Evolutionary conservation across 139 green algal genomes (phyloP).

Genomic region (Nannochloris sp.): DNA sequence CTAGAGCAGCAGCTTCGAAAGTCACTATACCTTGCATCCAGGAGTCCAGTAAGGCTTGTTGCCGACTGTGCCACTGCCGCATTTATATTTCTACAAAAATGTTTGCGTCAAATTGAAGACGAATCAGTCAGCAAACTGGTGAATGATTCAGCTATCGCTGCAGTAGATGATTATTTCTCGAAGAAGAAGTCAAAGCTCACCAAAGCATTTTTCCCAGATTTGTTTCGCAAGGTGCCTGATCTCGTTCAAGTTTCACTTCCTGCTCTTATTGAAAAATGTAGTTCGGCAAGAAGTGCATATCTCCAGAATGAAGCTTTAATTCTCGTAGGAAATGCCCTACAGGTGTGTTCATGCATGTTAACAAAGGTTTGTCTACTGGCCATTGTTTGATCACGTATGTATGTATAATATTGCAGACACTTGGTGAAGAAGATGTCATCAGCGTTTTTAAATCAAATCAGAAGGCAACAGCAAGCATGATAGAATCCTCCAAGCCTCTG

Average conservation of each 20-base stretch:
- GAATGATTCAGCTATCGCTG: slow-evolving; percentile 11
- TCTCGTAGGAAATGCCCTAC: slow-evolving; percentile 19
- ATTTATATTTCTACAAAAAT: slow-evolving; percentile 28
- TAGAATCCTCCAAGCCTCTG: neutral
- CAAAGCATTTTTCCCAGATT: slow-evolving; percentile 16
- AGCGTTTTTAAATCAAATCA: neutral
- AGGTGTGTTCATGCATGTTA: neutral
- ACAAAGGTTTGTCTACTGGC: no score
- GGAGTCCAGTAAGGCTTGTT: slow-evolving; percentile 24
- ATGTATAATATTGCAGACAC: neutral
- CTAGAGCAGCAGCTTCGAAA: slow-evolving; percentile 15
- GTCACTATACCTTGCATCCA: slow-evolving; percentile 45
- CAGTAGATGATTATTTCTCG: slow-evolving; percentile 34
- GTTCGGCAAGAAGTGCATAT: slow-evolving; percentile 23
- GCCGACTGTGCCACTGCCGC: slow-evolving; percentile 10
- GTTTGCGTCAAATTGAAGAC: slow-evolving; percentile 1
- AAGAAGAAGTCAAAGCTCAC: slow-evolving; percentile 51
- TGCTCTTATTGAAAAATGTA: slow-evolving; percentile 1
- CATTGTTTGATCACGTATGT: no score
- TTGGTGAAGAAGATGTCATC: neutral
- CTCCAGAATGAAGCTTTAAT: slow-evolving; percentile 20
- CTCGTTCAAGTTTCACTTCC: slow-evolving; percentile 8
- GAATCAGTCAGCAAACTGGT: neutral
- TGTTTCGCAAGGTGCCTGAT: slow-evolving; percentile 19
- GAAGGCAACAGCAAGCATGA: neutral